phyloP scores from a whole-genome alignment of 2,329 filamentous ascomycete species.

The Basipetospora sp. region DNA sequence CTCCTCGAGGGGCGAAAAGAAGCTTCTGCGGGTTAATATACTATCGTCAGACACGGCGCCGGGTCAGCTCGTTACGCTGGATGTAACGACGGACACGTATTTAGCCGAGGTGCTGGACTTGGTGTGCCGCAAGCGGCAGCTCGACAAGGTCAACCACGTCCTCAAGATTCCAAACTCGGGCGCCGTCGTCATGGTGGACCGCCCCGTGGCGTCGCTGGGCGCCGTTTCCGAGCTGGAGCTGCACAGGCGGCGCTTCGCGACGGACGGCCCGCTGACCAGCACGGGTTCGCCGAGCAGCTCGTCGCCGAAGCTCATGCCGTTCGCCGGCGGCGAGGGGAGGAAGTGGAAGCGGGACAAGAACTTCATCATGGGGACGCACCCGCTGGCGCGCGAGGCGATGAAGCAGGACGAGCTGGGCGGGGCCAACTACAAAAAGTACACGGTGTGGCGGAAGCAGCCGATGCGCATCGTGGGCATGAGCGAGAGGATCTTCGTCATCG shows the following conservation, averaged over 20 bases:
- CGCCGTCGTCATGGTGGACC: constrained; percentile 60
- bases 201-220: constrained; percentile 64
- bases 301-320: constrained; percentile 50
- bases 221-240: constrained; percentile 63
- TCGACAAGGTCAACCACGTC: constrained; percentile 67
- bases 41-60: constrained; percentile 53
- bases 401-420: constrained; percentile 44
- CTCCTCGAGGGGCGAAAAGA: constrained; percentile 47
- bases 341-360: constrained; percentile 36
- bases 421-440: constrained; percentile 58
- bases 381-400: constrained; percentile 48
- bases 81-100: constrained; percentile 70
- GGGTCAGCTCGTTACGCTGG: constrained; percentile 58
- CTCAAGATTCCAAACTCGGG: constrained; percentile 63
- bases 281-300: constrained; percentile 53
- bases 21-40: constrained; percentile 58
- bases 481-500: constrained; percentile 62
- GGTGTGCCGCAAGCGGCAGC: constrained; percentile 60
- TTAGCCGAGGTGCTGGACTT: constrained; percentile 68
- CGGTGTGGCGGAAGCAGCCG: constrained; percentile 67
- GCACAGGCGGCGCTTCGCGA: constrained; percentile 58
- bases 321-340: constrained; percentile 28
- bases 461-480: constrained; percentile 67
- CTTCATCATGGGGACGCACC: constrained; percentile 41
- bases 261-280: constrained; percentile 55